These are phyloP conservation scores for Schizochytrium sp. DNA, from an alignment of 108 stramenopile genomes.

Conservation along the genomic window DNA sequence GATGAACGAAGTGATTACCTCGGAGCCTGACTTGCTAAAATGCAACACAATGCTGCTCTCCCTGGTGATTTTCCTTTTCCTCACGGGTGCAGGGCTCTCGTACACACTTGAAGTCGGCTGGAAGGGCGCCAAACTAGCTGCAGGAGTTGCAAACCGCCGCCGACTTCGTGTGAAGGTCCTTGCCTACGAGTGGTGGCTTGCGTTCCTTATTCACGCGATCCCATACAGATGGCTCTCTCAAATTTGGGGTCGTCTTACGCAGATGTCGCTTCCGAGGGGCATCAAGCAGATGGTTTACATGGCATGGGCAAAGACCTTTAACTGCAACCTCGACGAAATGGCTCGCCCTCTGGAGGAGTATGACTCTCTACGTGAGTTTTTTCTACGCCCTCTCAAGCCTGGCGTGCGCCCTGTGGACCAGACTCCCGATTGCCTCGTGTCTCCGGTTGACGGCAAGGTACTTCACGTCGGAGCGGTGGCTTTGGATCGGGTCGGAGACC, in stretches of 20 bases:
- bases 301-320: conserved; percentile 35
- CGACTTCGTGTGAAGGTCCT: conserved; percentile 11
- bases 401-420: conserved; percentile 17
- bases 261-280: conserved; percentile 31
- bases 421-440: conserved; percentile 48
- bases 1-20: not conserved
- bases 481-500: not conserved
- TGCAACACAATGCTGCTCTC: not conserved
- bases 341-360: conserved; percentile 16
- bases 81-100: conserved; percentile 21
- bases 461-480: conserved; percentile 1
- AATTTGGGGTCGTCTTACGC: conserved; percentile 44
- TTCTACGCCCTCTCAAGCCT: conserved; percentile 37
- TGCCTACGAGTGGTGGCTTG: conserved; percentile 6
- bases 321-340: conserved; percentile 60
- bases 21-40: conserved; percentile 10
- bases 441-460: conserved; percentile 37
- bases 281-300: not conserved
- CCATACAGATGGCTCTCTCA: conserved; percentile 44
- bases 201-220: not conserved
- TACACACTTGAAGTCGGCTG: conserved; percentile 22
- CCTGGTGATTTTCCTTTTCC: conserved; percentile 46
- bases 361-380: conserved; percentile 33
- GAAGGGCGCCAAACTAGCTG: not conserved
- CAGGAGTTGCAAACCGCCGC: conserved; percentile 38